A percentile compares a stretch with the other conserved stretches of the same genome.
Conservation (phyloP, 1,284 basidiomycete species). For the Ceratobasidium sp. region DNA sequence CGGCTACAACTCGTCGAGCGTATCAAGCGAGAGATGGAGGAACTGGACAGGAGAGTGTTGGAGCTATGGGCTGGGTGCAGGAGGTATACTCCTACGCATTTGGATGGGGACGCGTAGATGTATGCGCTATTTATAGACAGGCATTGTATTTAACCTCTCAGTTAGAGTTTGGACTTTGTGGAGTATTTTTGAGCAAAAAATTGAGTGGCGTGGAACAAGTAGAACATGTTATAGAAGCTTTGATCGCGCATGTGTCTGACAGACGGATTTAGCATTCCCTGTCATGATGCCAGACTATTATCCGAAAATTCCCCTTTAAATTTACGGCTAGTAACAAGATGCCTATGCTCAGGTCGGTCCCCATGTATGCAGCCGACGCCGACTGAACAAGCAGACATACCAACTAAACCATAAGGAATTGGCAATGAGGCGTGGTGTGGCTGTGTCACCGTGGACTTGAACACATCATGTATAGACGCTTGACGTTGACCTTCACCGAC, state of each 20-base stretch:
- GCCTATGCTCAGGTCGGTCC: too few relatives aligned
- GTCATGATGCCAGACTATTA: too few relatives aligned
- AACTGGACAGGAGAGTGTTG: conserved; percentile 30
- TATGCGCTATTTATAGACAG: conserved; percentile 3
- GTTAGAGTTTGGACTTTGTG: too few relatives aligned
- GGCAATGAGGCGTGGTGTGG: conserved; percentile 1
- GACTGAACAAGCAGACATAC: neutral
- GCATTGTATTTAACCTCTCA: too few relatives aligned
- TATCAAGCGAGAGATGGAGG: conserved; percentile 25
- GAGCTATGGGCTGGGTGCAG: conserved; percentile 27
- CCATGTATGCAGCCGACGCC: neutral
- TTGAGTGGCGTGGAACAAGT: too few relatives aligned
- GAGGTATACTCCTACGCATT: neutral
- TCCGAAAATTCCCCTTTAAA: too few relatives aligned
- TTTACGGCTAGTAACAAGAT: too few relatives aligned
- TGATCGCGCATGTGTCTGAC: too few relatives aligned
- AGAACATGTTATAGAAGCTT: too few relatives aligned
- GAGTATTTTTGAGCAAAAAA: too few relatives aligned
- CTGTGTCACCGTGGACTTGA: neutral
- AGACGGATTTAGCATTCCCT: too few relatives aligned
- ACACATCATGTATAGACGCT: conserved; percentile 9
- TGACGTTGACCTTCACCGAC: conserved; percentile 17
- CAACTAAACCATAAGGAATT: conserved; percentile 9
- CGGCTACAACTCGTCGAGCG: neutral
- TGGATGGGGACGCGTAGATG: neutral